A percentile compares a stretch with the other conserved stretches of the same genome.
These are phyloP conservation scores for Crucibulum laeve DNA, from an alignment of 768 basidiomycete species.

Conservation along the genomic window DNA sequence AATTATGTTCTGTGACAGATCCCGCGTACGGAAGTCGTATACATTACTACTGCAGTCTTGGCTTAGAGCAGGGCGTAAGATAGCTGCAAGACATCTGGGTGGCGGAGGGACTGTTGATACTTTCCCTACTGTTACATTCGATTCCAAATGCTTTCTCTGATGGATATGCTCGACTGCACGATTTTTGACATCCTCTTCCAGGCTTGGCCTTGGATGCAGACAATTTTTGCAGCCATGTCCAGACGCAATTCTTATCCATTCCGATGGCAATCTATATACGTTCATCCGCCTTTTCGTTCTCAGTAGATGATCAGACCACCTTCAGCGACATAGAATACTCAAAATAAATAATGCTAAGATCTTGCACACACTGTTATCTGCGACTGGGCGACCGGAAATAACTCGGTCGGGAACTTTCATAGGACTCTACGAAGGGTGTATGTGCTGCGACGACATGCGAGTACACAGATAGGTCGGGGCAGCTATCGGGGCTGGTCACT, in stretches of 20 bases:
- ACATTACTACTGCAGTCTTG: conserved; percentile 13
- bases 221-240: conserved; percentile 11
- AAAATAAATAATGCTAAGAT: conserved; percentile 37
- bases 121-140: conserved; percentile 28
- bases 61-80: conserved; percentile 28
- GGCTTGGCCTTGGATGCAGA: conserved; percentile 24
- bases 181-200: conserved; percentile 30
- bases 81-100: conserved; percentile 27
- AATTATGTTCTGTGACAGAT: conserved; percentile 16
- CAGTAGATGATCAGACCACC: conserved; percentile 11
- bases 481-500: no score
- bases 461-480: conserved; percentile 17
- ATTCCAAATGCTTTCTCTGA: conserved; percentile 33
- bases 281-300: background rate
- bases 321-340: conserved; percentile 23
- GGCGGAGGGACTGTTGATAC: conserved; percentile 25
- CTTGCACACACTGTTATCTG: conserved; percentile 27
- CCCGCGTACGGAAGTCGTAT: background rate
- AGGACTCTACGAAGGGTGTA: conserved; percentile 25
- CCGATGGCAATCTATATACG: conserved; percentile 32
- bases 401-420: conserved; percentile 27
- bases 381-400: conserved; percentile 42
- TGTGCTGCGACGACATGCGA: conserved; percentile 30
- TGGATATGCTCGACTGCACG: conserved; percentile 34
- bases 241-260: conserved; percentile 24